Base-by-base conservation (phyloP, 495 filamentous ascomycete species). In the Penicillium desertorum region DNA sequence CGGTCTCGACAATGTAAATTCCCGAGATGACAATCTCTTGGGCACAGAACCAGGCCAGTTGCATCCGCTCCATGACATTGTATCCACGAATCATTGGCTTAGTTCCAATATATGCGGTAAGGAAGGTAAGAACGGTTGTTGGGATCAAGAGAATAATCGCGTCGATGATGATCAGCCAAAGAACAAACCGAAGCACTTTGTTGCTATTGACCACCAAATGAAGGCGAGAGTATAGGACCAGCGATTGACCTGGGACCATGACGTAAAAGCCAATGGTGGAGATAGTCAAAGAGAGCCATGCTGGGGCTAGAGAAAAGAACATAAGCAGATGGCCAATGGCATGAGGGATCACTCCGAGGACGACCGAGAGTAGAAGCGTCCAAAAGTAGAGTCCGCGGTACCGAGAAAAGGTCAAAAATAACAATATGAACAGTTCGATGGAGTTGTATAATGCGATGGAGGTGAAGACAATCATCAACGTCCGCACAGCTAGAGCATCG, bases 151-250 rank as follows among this genome's bases (percentile, higher is more conserved):
- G 64, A 37, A 83, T 48, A 41, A 83, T 19, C 16, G 74, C 71
- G 64, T 85, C 74, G 63, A 81, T 43, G 19, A 86, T 77, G 52
- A 89, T 86, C 67, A 86, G 78, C 62, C 53, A 74, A 5, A 82
- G 73, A 0, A 86, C 71, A 27, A 68, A 63, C n/a, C 79, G 79
- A 2, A 86, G 65, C 9, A 78, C 53, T n/a, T 59, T 68, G 16
- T 62, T 66, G 23, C 74, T 79, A 42, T 78, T 75, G 7, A 81
- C 71, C 19, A 89, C 73, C 29, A 88, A 69, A 61, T 88, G 82
- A 0, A 89, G 79, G 10, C 86, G 81, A 4, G 85, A 88, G 62
- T 82, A 89, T 10, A 89, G 76, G 4, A 89, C 84, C 14, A 88
- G 57, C n/a, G 83, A 84, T 67, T 87, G 85, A 4, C 83, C 83